These are phyloP conservation scores for Boeremia exigua DNA, from an alignment of 2,329 filamentous ascomycete genomes.

Conservation along the genomic window DNA sequence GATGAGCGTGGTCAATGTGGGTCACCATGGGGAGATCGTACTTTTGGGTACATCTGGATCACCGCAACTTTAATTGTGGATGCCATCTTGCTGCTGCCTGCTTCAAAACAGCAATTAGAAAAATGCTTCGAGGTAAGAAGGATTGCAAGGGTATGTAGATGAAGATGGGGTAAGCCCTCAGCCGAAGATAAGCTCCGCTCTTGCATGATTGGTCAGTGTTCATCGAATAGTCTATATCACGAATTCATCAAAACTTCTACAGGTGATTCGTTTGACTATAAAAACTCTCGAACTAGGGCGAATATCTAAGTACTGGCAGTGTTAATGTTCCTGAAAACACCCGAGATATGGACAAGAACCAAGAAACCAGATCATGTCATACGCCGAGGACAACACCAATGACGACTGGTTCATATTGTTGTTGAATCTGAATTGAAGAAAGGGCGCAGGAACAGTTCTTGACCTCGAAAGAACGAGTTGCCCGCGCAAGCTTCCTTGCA, in stretches of 20 bases:
- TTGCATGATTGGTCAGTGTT: constrained; percentile 7
- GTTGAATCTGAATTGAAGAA: neutral
- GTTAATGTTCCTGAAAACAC: constrained; percentile 1
- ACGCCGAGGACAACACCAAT: neutral
- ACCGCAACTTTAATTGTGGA: constrained; percentile 56
- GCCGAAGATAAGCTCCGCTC: constrained; percentile 12
- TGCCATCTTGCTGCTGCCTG: constrained; percentile 44
- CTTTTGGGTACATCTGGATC: constrained; percentile 58
- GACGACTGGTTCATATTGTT: neutral
- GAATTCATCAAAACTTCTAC: too few relatives aligned
- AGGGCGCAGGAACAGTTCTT: too few relatives aligned
- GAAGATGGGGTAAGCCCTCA: constrained; percentile 8
- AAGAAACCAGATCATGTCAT: neutral
- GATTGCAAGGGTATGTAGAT: neutral
- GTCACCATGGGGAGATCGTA: constrained; percentile 22
- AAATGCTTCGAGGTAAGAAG: neutral
- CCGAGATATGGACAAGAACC: neutral
- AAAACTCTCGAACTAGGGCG: neutral
- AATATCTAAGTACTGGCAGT: constrained; percentile 6
- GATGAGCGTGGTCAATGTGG: constrained; percentile 5
- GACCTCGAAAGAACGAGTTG: too few relatives aligned
- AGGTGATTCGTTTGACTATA: neutral
- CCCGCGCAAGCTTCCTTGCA: too few relatives aligned
- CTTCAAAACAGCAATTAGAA: neutral
- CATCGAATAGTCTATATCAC: too few relatives aligned